Percentiles rank a stretch among this genome's conserved stretches.
Evolutionary conservation across 768 basidiomycete genomes (phyloP).

Genomic region (Rossbeevera mucosa): DNA sequence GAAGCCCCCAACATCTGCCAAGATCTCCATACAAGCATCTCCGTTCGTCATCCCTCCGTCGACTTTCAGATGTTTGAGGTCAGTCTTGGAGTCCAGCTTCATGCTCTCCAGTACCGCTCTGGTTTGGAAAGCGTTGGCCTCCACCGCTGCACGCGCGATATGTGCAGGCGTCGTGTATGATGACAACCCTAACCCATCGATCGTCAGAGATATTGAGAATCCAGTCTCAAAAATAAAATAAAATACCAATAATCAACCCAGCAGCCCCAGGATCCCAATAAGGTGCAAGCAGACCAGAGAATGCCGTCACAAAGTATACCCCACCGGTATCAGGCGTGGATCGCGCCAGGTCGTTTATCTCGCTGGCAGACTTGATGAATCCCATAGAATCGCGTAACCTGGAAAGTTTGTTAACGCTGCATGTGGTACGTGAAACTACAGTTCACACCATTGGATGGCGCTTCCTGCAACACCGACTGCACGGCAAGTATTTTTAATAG

Average conservation of each 20-base stretch:
- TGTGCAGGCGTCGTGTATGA: conserved; percentile 89
- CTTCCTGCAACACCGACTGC: conserved; percentile 91
- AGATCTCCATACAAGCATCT: conserved; percentile 79
- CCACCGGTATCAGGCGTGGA: conserved; percentile 79
- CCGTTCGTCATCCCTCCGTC: conserved; percentile 99
- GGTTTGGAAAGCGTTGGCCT: conserved; percentile 95
- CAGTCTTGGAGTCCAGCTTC: conserved; percentile 79
- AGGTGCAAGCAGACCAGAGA: conserved; percentile 92
- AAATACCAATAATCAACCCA: conserved; percentile 71
- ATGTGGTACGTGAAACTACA: background rate
- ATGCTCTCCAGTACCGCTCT: conserved; percentile 94
- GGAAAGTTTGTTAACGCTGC: background rate
- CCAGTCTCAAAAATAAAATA: conserved; percentile 1
- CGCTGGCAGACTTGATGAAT: conserved; percentile 72
- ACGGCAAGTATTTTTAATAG: conserved; percentile 1
- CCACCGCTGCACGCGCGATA: conserved; percentile 90
- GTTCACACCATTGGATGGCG: conserved; percentile 79
- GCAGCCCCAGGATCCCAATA: conserved; percentile 96
- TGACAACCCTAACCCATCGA: conserved; percentile 51
- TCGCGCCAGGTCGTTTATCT: conserved; percentile 82
- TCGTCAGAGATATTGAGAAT: conserved; percentile 1
- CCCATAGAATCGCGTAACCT: conserved; percentile 88
- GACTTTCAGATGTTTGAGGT: conserved; percentile 84
- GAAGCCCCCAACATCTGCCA: conserved; percentile 90
- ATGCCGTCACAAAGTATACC: conserved; percentile 95